Base-by-base conservation (phyloP, 345 rosid genomes). In the Citrus australasica region DNA sequence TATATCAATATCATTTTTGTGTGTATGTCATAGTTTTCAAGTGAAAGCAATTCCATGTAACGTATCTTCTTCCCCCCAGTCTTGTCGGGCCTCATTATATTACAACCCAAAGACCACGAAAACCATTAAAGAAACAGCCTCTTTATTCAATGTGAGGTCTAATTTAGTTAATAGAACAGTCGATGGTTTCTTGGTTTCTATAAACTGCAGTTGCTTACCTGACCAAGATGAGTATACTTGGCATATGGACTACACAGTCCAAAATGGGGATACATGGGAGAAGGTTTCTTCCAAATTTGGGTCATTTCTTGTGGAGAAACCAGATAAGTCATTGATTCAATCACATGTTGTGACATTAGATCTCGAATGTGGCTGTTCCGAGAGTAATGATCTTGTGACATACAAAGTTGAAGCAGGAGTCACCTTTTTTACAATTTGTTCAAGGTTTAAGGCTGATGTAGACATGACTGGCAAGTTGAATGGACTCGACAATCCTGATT, bases 61-160 rank as follows among this genome's bases (percentile, higher is more conserved):
- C 28, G 82, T 37, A n/a, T 80, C 87, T 58, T 82, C 87, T 64
- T 69, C 62, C 40, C 30, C 17, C 3, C 59, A 75, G 48, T 61
- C 79, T 16, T 85, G 85, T 69, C 82, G 79, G 67, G 84, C 85
- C n/a, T 75, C 77, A n/a, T 42, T 82, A 6, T 85, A 82, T 62
- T 80, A 80, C 51, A 74, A 66, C 35, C 53, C 77, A 24, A 69
- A 73, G n/a, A 60, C 80, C 61, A 24, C 17, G 9, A 80, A 10
- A 67, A 68, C 60, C 56, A 78, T 80, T 9, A 42, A 76, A 46
- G 82, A 83, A 76, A 66, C 80, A 55, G 80, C 82, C 33, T 77
- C 84, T 73, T 74, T 83, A 1, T 83, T 80, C 77, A 37, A 61
- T 74, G 85, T 80, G 33, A 79, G 64, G 14, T 21, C 70, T 69